A percentile compares a stretch with the other conserved stretches of the same genome.
Conservation (phyloP, 2,329 filamentous ascomycete genomes). For the Colletotrichum sp. region DNA sequence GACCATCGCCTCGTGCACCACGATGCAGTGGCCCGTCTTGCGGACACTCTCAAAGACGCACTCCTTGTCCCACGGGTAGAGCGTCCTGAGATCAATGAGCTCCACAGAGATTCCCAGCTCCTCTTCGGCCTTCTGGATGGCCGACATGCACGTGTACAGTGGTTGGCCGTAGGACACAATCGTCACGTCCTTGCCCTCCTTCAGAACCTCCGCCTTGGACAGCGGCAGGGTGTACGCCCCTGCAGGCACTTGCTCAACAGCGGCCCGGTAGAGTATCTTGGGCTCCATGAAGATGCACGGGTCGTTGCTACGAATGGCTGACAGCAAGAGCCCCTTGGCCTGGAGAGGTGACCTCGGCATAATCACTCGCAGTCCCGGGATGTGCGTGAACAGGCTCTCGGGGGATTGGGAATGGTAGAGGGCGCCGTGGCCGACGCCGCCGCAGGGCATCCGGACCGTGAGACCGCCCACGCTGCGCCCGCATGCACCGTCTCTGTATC, state of each 20-base stretch:
- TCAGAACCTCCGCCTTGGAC: slow-evolving; percentile 83
- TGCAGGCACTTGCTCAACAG: slow-evolving; percentile 87
- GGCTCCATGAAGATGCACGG: slow-evolving; percentile 94
- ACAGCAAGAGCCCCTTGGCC: slow-evolving; percentile 84
- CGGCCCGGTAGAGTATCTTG: slow-evolving; percentile 89
- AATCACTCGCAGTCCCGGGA: slow-evolving; percentile 84
- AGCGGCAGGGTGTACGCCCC: slow-evolving; percentile 83
- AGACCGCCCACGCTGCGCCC: slow-evolving; percentile 73
- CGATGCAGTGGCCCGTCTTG: slow-evolving; percentile 84
- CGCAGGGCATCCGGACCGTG: slow-evolving; percentile 89
- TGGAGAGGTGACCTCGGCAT: slow-evolving; percentile 86
- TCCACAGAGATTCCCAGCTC: slow-evolving; percentile 80
- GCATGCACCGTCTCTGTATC: slow-evolving; percentile 71
- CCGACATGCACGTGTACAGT: slow-evolving; percentile 80
- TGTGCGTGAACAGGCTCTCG: slow-evolving; percentile 85
- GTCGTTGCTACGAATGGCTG: slow-evolving; percentile 80
- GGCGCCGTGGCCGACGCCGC: slow-evolving; percentile 87
- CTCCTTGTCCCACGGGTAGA: slow-evolving; percentile 91
- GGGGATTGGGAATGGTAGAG: slow-evolving; percentile 90
- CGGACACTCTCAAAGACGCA: slow-evolving; percentile 81
- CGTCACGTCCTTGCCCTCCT: slow-evolving; percentile 79
- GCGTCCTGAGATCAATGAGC: slow-evolving; percentile 83
- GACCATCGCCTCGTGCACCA: slow-evolving; percentile 92
- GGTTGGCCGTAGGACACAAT: slow-evolving; percentile 90
- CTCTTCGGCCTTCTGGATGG: slow-evolving; percentile 75